Base-by-base conservation (phyloP, 139 green algal genomes). In the Haematococcus lacustris region DNA sequence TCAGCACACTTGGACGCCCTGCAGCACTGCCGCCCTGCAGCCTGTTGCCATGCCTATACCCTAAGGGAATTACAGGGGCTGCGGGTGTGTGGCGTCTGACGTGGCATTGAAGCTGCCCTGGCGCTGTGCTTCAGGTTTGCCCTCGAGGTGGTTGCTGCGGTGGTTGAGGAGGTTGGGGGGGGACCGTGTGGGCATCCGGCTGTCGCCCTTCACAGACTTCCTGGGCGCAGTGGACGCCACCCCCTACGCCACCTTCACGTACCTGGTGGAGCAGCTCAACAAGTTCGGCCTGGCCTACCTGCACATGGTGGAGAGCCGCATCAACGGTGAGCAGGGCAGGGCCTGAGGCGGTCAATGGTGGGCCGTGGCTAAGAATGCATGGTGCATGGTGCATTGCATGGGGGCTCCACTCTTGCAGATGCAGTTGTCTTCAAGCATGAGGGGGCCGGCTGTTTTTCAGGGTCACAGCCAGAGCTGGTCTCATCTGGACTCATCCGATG, bases 261-360 rank as follows among this genome's bases (percentile, higher is more conserved):
- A 89, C 71, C 80, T 94, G 41, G 60, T 88, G 57, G 78, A 91
- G 76, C 67, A 89, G 75, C 78, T 96, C 23, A 86, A 90, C 67
- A 76, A 79, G 67, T 71, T 73, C 40, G 74, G 78, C 66, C 72
- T 93, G 71, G 76, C 87, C 0, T 96, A 94, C 73, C 47, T 93
- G 7, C 91, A 96, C 83, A 78, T 90, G 40, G 77, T 95, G 1
- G 87, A 93, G 78, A 80, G 82, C 0, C 80, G 88, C 1, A 71
- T 91, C 26, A 39, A 33, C 33, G 38, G 65, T 94, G 81, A 78
- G 84, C n/a, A n/a, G n/a, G n/a, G n/a, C n/a, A n/a, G n/a, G n/a
- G n/a, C n/a, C n/a, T n/a, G n/a, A n/a, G n/a, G n/a, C n/a, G n/a
- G n/a, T n/a, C n/a, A n/a, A n/a, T n/a, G n/a, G n/a, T n/a, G n/a